These are phyloP conservation scores for Alectoria sarmentosa DNA, from an alignment of 495 filamentous ascomycete genomes.

Conservation along the genomic window DNA sequence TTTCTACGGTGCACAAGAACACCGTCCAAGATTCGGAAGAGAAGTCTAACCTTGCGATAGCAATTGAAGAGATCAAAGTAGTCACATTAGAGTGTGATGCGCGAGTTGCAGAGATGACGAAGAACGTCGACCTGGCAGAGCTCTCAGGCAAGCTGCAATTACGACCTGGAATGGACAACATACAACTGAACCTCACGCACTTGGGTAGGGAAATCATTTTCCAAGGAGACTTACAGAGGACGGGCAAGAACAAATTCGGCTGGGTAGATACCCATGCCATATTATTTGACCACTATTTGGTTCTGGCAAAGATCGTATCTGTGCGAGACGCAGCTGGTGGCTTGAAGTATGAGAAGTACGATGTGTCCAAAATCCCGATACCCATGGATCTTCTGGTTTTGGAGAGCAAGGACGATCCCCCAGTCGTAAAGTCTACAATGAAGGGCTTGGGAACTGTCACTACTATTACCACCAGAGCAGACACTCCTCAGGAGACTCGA, in stretches of 20 bases:
- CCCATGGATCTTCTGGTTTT: conserved; percentile 93
- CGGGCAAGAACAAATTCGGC: conserved; percentile 72
- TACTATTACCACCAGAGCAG: conserved; percentile 45
- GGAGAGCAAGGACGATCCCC: conserved; percentile 85
- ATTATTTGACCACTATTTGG: conserved; percentile 93
- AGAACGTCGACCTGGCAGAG: conserved; percentile 85
- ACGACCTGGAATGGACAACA: conserved; percentile 76
- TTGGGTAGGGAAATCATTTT: conserved; percentile 84
- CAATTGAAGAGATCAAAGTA: conserved; percentile 90
- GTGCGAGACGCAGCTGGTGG: conserved; percentile 56
- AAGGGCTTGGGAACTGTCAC: conserved; percentile 68
- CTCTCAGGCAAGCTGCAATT: conserved; percentile 75
- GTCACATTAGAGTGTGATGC: conserved; percentile 91
- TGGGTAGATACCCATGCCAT: conserved; percentile 91
- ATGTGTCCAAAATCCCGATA: conserved; percentile 92
- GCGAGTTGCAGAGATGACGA: conserved; percentile 88
- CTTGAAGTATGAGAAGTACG: conserved; percentile 76
- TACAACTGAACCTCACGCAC: conserved; percentile 86
- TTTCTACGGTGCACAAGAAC: conserved; percentile 77
- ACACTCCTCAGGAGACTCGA: conserved; percentile 40
- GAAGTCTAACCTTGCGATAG: conserved; percentile 73
- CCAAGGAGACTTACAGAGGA: conserved; percentile 82
- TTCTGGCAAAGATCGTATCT: conserved; percentile 74
- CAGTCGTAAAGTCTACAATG: conserved; percentile 71
- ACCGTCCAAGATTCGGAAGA: conserved; percentile 82